phyloP scores from a whole-genome alignment of 257 asterid genomes.

The Craterostigma plantagineum region DNA sequence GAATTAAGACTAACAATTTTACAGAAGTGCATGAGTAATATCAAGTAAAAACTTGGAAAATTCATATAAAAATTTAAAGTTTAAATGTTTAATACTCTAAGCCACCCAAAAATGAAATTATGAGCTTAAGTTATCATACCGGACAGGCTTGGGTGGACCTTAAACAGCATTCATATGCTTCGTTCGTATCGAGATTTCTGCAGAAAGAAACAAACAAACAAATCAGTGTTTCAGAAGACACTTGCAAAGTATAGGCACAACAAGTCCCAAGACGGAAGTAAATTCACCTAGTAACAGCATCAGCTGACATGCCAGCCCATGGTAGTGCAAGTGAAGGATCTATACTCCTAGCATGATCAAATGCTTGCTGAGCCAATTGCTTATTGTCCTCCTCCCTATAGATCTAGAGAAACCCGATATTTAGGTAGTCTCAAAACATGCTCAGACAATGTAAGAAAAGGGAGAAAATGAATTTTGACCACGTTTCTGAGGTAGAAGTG shows the following conservation, averaged over 20 bases:
- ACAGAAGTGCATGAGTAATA: too few relatives aligned
- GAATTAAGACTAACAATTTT: too few relatives aligned
- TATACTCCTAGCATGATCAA: slow-evolving; percentile 95
- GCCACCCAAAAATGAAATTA: too few relatives aligned
- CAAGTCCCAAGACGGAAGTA: slow-evolving; percentile 8
- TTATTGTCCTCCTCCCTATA: slow-evolving; percentile 55
- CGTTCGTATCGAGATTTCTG: slow-evolving; percentile 65
- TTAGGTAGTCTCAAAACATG: slow-evolving; percentile 6
- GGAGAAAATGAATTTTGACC: slow-evolving; percentile 1
- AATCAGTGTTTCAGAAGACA: slow-evolving; percentile 8
- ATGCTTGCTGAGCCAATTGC: slow-evolving; percentile 79
- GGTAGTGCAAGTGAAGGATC: slow-evolving; percentile 95
- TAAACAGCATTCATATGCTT: slow-evolving; percentile 92
- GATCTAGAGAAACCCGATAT: slow-evolving; percentile 33
- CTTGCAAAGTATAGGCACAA: slow-evolving; percentile 2
- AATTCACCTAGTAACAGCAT: slow-evolving; percentile 59
- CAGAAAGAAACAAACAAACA: slow-evolving; percentile 13
- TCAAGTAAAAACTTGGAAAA: too few relatives aligned
- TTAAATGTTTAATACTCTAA: too few relatives aligned
- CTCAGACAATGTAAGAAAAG: slow-evolving; percentile 6
- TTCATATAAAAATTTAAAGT: too few relatives aligned
- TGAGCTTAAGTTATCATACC: slow-evolving; percentile 18
- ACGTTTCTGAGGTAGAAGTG: too few relatives aligned
- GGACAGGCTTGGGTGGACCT: slow-evolving; percentile 72
- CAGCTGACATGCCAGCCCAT: slow-evolving; percentile 99